These are phyloP conservation scores for Luffa acutangula DNA, from an alignment of 306 rosid species.

Conservation along the genomic window DNA sequence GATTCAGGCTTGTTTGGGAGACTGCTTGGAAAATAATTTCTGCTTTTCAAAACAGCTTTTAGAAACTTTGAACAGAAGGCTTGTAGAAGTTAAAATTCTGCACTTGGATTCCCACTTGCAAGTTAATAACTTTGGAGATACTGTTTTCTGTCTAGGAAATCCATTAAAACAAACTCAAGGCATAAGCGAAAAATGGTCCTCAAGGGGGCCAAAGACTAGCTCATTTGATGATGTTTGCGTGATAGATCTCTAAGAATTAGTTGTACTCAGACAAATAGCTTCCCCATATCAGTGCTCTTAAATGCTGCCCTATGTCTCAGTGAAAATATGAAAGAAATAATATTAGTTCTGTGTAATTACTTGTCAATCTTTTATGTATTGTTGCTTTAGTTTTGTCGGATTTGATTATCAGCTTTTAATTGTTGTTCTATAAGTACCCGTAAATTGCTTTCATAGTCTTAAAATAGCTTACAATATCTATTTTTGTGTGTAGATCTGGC, in stretches of 20 bases:
- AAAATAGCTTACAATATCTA: not conserved
- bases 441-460: not conserved
- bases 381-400: not conserved
- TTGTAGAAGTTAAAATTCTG: not conserved
- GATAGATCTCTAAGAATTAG: not conserved
- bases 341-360: not conserved
- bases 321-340: not conserved
- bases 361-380: not conserved
- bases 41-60: not conserved
- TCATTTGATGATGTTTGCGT: not conserved
- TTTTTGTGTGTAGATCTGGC: slow-evolving; percentile 31
- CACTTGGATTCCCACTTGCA: not conserved
- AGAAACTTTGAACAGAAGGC: not conserved
- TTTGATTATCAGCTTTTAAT: not conserved
- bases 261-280: not conserved
- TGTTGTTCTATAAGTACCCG: not conserved
- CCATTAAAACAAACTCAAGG: not conserved
- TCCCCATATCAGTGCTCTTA: too few relatives aligned
- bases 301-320: not conserved
- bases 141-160: not conserved
- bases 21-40: not conserved
- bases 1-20: not conserved
- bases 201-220: not conserved
- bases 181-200: not conserved
- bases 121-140: not conserved